Evolutionary conservation across 495 filamentous ascomycete genomes (phyloP).

Genomic region (Neurospora sp.): DNA sequence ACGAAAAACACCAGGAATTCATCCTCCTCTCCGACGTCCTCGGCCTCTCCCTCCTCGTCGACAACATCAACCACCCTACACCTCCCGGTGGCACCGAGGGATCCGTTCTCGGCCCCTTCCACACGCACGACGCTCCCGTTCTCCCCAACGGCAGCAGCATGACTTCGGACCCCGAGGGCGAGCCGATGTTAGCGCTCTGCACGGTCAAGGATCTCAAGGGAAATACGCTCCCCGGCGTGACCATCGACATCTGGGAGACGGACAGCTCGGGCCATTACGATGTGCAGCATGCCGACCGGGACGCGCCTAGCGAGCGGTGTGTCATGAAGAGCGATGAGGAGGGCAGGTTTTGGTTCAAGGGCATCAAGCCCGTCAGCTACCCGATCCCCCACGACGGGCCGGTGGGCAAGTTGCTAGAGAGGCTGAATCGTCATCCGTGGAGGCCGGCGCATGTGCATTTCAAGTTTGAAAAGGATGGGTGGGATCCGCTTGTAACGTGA

Average conservation of each 20-base stretch:
- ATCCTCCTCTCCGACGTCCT: conserved; percentile 90
- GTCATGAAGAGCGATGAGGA: conserved; percentile 61
- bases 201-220: conserved; percentile 61
- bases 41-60: conserved; percentile 81
- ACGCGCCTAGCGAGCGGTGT: conserved; percentile 69
- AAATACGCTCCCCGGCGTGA: conserved; percentile 56
- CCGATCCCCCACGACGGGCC: conserved; percentile 87
- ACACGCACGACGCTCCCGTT: conserved; percentile 75
- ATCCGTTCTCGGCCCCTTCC: conserved; percentile 86
- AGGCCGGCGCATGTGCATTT: conserved; percentile 89
- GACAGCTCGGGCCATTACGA: conserved; percentile 83
- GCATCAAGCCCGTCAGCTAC: conserved; percentile 79
- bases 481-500: conserved; percentile 79
- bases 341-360: conserved; percentile 82
- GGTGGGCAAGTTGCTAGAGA: conserved; percentile 65
- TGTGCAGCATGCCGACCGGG: conserved; percentile 65
- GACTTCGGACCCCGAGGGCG: conserved; percentile 59
- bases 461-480: conserved; percentile 80
- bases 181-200: conserved; percentile 69
- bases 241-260: conserved; percentile 92
- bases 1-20: conserved; percentile 57
- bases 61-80: conserved; percentile 88
- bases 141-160: conserved; percentile 56
- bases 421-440: conserved; percentile 66
- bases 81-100: conserved; percentile 67